Conservation (phyloP, 2,329 filamentous ascomycete genomes). For the Cladophialophora bantiana region DNA sequence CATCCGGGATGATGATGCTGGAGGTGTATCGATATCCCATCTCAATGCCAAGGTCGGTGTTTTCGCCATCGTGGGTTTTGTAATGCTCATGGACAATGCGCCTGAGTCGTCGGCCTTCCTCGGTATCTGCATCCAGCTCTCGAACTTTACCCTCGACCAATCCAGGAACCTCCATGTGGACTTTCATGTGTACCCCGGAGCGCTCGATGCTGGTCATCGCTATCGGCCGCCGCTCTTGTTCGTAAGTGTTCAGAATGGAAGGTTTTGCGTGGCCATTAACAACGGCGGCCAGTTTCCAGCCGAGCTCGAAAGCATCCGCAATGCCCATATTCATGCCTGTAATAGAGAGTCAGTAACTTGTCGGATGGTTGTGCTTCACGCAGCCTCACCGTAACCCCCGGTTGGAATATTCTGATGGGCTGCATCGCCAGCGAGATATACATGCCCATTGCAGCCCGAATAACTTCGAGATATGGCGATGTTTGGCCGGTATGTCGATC, state of each 20-base stretch:
- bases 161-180: conserved; percentile 8
- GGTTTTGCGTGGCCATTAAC: conserved; percentile 40
- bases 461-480: conserved; percentile 43
- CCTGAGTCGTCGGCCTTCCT: conserved; percentile 3
- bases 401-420: conserved; percentile 37
- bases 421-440: conserved; percentile 46
- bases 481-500: conserved; percentile 42
- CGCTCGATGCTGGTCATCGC: conserved; percentile 41
- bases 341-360: too few relatives aligned
- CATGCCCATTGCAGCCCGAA: conserved; percentile 19
- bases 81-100: conserved; percentile 8
- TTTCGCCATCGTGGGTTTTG: conserved; percentile 23
- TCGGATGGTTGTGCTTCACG: too few relatives aligned
- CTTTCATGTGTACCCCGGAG: conserved; percentile 31
- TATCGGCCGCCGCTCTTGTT: conserved; percentile 43
- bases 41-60: conserved; percentile 36
- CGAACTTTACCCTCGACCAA: background rate
- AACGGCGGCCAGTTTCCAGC: conserved; percentile 46
- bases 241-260: conserved; percentile 42
- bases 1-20: conserved; percentile 27
- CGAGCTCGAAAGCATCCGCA: conserved; percentile 46
- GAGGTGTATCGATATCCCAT: conserved; percentile 37
- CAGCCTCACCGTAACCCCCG: conserved; percentile 44
- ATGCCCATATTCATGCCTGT: conserved; percentile 47
- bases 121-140: background rate